Evolutionary conservation across 352 stramenopile species (phyloP).

Genomic region (Thalassiosira ordinaria): DNA sequence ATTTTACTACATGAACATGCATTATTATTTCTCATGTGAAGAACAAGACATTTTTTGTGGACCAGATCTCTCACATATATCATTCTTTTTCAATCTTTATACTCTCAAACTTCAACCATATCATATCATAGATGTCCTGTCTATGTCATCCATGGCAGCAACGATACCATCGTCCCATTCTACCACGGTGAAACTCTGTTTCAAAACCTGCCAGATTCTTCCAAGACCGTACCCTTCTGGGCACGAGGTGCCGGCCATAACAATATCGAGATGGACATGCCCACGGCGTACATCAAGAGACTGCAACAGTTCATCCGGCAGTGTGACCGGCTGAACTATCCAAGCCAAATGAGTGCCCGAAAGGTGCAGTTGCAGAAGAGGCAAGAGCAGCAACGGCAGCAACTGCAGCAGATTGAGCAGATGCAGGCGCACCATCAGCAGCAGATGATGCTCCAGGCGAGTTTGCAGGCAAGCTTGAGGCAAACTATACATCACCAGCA

Average conservation of each 20-base stretch:
- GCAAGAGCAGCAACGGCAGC: neutral
- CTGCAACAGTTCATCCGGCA: slow-evolving; percentile 56
- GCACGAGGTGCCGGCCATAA: slow-evolving; percentile 94
- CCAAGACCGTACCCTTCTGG: slow-evolving; percentile 89
- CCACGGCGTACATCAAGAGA: slow-evolving; percentile 58
- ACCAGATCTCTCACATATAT: too few relatives aligned
- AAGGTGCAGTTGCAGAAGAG: neutral
- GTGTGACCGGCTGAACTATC: slow-evolving; percentile 49
- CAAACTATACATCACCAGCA: neutral
- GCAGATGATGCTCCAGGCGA: slow-evolving; percentile 8
- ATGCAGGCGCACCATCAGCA: neutral
- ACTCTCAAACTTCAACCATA: slow-evolving; percentile 7
- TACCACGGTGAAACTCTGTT: slow-evolving; percentile 60
- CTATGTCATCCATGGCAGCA: slow-evolving; percentile 56
- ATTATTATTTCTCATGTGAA: too few relatives aligned
- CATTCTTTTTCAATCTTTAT: too few relatives aligned
- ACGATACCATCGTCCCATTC: slow-evolving; percentile 62
- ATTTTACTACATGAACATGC: neutral
- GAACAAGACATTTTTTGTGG: too few relatives aligned
- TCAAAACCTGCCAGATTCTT: slow-evolving; percentile 37
- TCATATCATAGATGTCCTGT: slow-evolving; percentile 66
- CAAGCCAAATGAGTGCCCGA: neutral
- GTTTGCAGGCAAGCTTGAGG: neutral
- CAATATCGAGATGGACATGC: slow-evolving; percentile 90
- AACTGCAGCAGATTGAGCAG: slow-evolving; percentile 3